A percentile compares a stretch with the other conserved stretches of the same genome.
phyloP scores from a whole-genome alignment of 768 basidiomycete genomes.

The Hypholoma sublateritium region DNA sequence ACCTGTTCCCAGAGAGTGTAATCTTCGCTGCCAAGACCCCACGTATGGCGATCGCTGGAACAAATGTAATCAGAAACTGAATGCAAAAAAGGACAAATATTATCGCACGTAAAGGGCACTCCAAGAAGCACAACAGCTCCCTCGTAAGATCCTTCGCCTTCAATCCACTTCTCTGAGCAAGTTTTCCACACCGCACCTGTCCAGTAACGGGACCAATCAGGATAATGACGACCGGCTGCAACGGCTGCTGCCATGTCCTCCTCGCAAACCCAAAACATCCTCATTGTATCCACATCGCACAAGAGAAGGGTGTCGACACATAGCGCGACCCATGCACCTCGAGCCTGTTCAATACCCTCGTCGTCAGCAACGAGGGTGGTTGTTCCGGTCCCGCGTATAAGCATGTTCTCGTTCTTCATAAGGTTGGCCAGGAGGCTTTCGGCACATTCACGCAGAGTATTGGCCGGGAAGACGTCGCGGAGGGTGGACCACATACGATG shows the following conservation, averaged over 20 bases:
- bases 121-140: slow-evolving; percentile 52
- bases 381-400: slow-evolving; percentile 31
- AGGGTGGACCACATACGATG: slow-evolving; percentile 58
- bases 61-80: neutral
- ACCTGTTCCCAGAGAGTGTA: slow-evolving; percentile 60
- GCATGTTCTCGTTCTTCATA: slow-evolving; percentile 43
- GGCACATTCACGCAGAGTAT: slow-evolving; percentile 37
- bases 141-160: slow-evolving; percentile 52
- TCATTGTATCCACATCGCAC: slow-evolving; percentile 46
- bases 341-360: slow-evolving; percentile 35
- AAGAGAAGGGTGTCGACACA: slow-evolving; percentile 54
- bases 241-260: slow-evolving; percentile 31
- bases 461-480: slow-evolving; percentile 39
- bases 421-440: slow-evolving; percentile 51
- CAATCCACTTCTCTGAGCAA: slow-evolving; percentile 57
- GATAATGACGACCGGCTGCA: neutral
- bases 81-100: neutral
- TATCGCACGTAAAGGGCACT: slow-evolving; percentile 62
- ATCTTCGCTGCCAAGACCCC: slow-evolving; percentile 57
- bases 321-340: slow-evolving; percentile 57
- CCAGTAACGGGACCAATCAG: slow-evolving; percentile 38
- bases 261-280: slow-evolving; percentile 53
- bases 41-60: slow-evolving; percentile 39
- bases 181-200: slow-evolving; percentile 56
- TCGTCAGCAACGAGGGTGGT: slow-evolving; percentile 5